A percentile compares a stretch with the other conserved stretches of the same genome.
Evolutionary conservation across 2,329 filamentous ascomycete species (phyloP).

Genomic region (Aspergillus sp.): DNA sequence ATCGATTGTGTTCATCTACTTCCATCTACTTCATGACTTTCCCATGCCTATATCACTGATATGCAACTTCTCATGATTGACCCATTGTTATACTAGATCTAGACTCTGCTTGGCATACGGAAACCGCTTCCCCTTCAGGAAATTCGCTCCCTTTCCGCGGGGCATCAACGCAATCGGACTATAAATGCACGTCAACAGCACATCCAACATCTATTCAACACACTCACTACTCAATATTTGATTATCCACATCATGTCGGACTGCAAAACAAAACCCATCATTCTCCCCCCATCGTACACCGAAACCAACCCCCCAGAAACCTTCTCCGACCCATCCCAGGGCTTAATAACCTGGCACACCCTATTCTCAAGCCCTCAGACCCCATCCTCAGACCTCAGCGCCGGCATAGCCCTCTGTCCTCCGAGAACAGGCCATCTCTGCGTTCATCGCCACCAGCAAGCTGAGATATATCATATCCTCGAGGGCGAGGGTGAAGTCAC

Average conservation of each 20-base stretch:
- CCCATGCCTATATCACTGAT: too few relatives aligned
- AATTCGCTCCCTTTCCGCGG: too few relatives aligned
- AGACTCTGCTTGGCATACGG: too few relatives aligned
- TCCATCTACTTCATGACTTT: too few relatives aligned
- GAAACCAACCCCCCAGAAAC: constrained; percentile 11
- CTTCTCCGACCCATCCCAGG: constrained; percentile 11
- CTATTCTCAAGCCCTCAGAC: constrained; percentile 36
- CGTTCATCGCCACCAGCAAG: constrained; percentile 40
- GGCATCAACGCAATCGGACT: too few relatives aligned
- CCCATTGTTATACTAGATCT: too few relatives aligned
- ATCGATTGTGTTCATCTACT: too few relatives aligned
- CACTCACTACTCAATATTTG: too few relatives aligned
- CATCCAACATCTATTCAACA: too few relatives aligned
- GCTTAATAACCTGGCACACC: constrained; percentile 38
- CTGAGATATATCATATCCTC: constrained; percentile 45
- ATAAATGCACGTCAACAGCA: too few relatives aligned
- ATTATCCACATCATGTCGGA: neutral
- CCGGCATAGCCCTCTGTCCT: constrained; percentile 37
- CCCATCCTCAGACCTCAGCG: constrained; percentile 30
- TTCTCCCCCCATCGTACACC: neutral
- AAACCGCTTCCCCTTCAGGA: too few relatives aligned
- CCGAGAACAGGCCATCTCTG: constrained; percentile 33
- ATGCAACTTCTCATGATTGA: too few relatives aligned
- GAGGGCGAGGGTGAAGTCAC: constrained; percentile 35
- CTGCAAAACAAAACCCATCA: neutral